These are phyloP conservation scores for Euphorbia tirucalli DNA, from an alignment of 345 rosid species.

Conservation along the genomic window DNA sequence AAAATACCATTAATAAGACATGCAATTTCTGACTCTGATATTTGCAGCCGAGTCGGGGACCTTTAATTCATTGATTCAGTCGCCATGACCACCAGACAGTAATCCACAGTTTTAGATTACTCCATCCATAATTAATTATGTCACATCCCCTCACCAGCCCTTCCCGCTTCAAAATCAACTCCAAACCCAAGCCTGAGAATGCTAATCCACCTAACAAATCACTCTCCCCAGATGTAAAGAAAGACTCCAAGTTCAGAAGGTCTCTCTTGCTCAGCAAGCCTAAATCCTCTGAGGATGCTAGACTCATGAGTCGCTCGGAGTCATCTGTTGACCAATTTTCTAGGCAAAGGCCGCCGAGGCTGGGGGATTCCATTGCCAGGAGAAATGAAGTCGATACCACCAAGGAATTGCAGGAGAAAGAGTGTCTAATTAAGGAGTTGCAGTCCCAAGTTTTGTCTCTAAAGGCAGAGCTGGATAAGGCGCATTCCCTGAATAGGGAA, in stretches of 20 bases:
- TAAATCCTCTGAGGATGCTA: slow-evolving; percentile 33
- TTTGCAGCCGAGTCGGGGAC: too few species aligned
- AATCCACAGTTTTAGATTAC: too few species aligned
- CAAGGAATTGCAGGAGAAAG: slow-evolving; percentile 54
- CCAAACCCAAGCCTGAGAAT: slow-evolving; percentile 35
- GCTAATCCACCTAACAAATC: slow-evolving; percentile 40
- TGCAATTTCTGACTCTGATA: too few species aligned
- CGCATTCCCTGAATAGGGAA: slow-evolving; percentile 48
- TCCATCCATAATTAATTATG: too few species aligned
- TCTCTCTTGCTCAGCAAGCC: slow-evolving; percentile 38
- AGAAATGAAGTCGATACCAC: slow-evolving; percentile 34
- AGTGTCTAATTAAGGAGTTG: slow-evolving; percentile 60
- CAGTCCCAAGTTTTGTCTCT: slow-evolving; percentile 48
- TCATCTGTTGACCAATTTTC: slow-evolving; percentile 47
- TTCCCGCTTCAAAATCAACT: slow-evolving; percentile 39
- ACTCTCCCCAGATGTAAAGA: slow-evolving; percentile 39
- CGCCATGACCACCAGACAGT: too few species aligned
- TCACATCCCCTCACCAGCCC: slow-evolving; percentile 32
- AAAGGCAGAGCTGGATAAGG: slow-evolving; percentile 57
- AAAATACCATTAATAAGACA: too few species aligned
- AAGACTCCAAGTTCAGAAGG: slow-evolving; percentile 35
- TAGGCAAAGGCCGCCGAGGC: slow-evolving; percentile 44
- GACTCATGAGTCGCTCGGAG: slow-evolving; percentile 29
- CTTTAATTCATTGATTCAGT: too few species aligned
- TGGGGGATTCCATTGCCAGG: slow-evolving; percentile 7